These are phyloP conservation scores for Botrytis sinoallii DNA, from an alignment of 2,329 filamentous ascomycete species.

Conservation along the genomic window DNA sequence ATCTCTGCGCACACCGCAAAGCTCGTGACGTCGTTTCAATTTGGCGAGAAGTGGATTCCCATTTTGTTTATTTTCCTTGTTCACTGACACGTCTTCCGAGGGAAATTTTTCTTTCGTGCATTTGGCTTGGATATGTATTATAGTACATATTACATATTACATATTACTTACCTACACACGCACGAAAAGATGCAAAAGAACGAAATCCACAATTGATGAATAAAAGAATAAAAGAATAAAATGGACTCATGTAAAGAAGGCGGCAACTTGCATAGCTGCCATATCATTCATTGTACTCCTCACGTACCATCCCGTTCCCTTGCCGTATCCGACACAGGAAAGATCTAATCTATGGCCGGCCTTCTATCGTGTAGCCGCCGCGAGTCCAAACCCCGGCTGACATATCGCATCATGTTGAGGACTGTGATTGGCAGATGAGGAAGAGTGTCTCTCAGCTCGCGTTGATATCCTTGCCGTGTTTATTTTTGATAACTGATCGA, in stretches of 20 bases:
- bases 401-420: not conserved
- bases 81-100: not conserved
- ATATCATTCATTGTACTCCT: not conserved
- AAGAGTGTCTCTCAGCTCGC: not conserved
- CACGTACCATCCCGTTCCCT: not conserved
- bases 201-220: not conserved
- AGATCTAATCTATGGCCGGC: slow-evolving; percentile 4
- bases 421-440: not conserved
- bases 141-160: too few species aligned
- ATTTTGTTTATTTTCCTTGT: slow-evolving; percentile 7
- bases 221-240: not conserved
- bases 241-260: not conserved
- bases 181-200: too few species aligned
- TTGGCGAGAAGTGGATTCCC: slow-evolving; percentile 12
- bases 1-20: not conserved
- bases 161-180: too few species aligned
- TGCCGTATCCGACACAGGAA: not conserved
- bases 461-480: not conserved
- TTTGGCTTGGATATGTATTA: not conserved
- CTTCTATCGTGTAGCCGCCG: not conserved
- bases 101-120: not conserved
- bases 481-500: not conserved
- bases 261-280: slow-evolving; percentile 11
- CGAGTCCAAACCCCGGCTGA: not conserved
- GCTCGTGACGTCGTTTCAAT: slow-evolving; percentile 14